Conservation (phyloP, 305 asterid species). For the Fraxinus albicans region DNA sequence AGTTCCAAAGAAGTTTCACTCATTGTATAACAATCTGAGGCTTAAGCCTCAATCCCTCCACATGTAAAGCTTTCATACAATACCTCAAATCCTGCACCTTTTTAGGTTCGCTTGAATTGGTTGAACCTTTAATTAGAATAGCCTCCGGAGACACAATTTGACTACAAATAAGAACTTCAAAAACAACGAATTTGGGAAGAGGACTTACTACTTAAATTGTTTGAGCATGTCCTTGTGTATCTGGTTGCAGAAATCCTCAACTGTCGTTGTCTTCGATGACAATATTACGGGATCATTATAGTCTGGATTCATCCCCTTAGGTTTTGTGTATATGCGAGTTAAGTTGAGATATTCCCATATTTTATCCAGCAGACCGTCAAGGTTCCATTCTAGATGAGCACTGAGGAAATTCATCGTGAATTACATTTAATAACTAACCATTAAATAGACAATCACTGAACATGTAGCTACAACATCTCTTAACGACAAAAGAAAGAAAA, state of each 20-base stretch:
- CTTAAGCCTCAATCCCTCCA: neutral
- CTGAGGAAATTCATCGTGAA: slow-evolving; percentile 43
- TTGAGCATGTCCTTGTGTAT: slow-evolving; percentile 97
- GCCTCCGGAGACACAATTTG: neutral
- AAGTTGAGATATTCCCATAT: slow-evolving; percentile 89
- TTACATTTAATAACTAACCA: neutral
- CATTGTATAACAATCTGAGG: neutral
- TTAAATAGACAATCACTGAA: neutral
- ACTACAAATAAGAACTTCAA: slow-evolving; percentile 2
- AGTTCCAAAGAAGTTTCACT: neutral
- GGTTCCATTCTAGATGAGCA: slow-evolving; percentile 98
- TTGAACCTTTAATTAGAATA: neutral
- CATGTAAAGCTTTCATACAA: neutral
- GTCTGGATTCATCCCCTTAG: slow-evolving; percentile 99
- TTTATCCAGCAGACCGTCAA: slow-evolving; percentile 91
- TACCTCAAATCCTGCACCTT: neutral
- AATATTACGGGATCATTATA: slow-evolving; percentile 94
- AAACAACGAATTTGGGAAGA: neutral
- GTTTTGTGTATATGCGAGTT: slow-evolving; percentile 98
- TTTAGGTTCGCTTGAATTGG: neutral
- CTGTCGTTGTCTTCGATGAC: slow-evolving; percentile 77
- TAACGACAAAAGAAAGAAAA: neutral
- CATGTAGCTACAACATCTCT: neutral
- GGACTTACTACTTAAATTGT: slow-evolving; percentile 83
- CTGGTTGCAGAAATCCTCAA: slow-evolving; percentile 85